phyloP scores from a whole-genome alignment of 768 basidiomycete species.

The Basidioascus undulatus region DNA sequence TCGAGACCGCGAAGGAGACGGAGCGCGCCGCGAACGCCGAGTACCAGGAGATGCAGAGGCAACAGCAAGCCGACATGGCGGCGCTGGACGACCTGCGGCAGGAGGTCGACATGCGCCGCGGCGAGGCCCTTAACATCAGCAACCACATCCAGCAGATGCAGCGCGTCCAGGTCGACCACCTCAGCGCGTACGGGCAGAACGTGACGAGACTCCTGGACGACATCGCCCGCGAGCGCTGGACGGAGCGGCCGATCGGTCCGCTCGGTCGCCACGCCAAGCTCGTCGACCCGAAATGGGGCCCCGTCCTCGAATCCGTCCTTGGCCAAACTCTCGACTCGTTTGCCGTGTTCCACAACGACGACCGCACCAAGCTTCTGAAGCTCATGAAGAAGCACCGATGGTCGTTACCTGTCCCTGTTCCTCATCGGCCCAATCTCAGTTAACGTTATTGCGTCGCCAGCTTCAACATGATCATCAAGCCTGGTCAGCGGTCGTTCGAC shows the following conservation, averaged over 20 bases:
- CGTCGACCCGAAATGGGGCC: constrained; percentile 41
- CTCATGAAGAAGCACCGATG: constrained; percentile 22
- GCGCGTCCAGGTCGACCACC: constrained; percentile 2
- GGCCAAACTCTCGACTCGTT: constrained; percentile 36
- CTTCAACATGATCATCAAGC: constrained; percentile 31
- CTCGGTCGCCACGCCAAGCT: constrained; percentile 56
- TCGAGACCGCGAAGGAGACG: not conserved
- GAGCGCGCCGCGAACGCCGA: not conserved
- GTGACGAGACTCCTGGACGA: constrained; percentile 13
- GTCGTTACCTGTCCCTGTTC: too few relatives aligned
- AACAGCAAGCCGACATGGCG: not conserved
- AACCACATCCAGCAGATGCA: constrained; percentile 3
- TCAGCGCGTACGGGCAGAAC: constrained; percentile 15
- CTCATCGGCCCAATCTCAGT: too few relatives aligned
- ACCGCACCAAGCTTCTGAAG: constrained; percentile 33
- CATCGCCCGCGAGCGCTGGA: constrained; percentile 14
- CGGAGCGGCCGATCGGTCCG: constrained; percentile 25
- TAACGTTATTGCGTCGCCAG: constrained; percentile 22
- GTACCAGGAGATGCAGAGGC: not conserved
- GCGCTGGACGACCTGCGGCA: not conserved
- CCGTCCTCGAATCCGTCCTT: constrained; percentile 38
- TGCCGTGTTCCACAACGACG: constrained; percentile 43
- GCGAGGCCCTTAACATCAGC: not conserved
- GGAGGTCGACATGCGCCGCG: not conserved
- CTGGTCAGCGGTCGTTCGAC: constrained; percentile 56